Base-by-base conservation (phyloP, 495 filamentous ascomycete genomes). In the Podospora didyma region DNA sequence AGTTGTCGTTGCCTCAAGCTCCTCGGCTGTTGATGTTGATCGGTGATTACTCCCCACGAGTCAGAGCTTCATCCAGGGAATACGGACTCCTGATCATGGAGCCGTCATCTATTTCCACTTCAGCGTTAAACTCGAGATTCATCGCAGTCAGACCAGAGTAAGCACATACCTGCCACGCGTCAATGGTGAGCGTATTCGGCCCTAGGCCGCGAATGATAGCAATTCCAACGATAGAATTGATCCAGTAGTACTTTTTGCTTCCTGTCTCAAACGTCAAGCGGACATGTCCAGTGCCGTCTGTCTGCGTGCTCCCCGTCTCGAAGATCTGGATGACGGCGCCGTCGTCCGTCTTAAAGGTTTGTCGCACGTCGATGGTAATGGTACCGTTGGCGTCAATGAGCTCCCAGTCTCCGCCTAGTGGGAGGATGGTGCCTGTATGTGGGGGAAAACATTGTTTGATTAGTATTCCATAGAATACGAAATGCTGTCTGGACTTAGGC, bases 321-420 rank as follows among this genome's bases (percentile, higher is more conserved):
- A 55, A 53, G 23, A 58, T 41, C 23, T 59, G 60, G 48, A 59
- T 62, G 47, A 49, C 45, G 0, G 52, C 60, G 0, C 52, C 60
- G 7, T 58, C 56, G 34, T 59, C 47, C 7, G 56, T 59, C 48
- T 48, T 46, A 35, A 62, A 59, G 6, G 60, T 59, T 17, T 58
- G 51, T 2, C 60, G 51, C 42, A 65, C 60, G 23, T 65, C 57
- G 23, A 24, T 42, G 3, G 50, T 54, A n/a, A 65, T 24, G 19
- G 45, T 57, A 11, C 34, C 46, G 34, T 55, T 57, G 20, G 35
- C 26, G 39, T 62, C 60, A 17, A 53, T 28, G 11, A 65, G 53
- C 11, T 53, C 62, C 62, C 60, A 65, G 19, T 65, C 60, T 6
- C 37, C 62, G 0, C 60, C 62, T 10, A 59, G 46, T 2, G 62